Evolutionary conservation across 768 basidiomycete species (phyloP), one percentile per base, ranked within the genome.

Genomic region (Russula sp.): DNA sequence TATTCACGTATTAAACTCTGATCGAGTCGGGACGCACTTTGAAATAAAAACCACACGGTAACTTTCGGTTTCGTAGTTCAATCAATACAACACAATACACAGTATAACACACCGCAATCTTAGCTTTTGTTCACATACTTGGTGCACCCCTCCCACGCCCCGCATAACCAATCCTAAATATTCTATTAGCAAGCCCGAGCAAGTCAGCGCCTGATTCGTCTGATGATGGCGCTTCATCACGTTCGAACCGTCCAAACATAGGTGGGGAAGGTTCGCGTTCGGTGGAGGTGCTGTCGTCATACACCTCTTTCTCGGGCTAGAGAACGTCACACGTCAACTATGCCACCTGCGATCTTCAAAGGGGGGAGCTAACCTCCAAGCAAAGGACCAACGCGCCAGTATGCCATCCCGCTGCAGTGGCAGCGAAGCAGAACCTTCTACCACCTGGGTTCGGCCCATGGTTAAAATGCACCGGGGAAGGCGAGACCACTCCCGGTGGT

Each of bases 381-480:
- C 93, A 90, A 46, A 96, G 87, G 3, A 92, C 90, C 53, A 98
- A 77, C 1, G 93, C 92, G 9, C 93, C 94, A 61, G 83, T 89
- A 70, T 98, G 95, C 94, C 94, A 96, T 11, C 95, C 95, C 0
- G 85, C 82, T 3, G 94, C 92, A 5, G 92, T 83, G 6, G 87
- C 85, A 1, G 83, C 83, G 69, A 96, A 90, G 69, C 90, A 92
- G 71, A 90, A 97, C 67, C 80, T 83, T 24, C 58, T 64, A 18
- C 68, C 68, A 14, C 73, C 74, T 5, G 60, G 59, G 69, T 79
- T 81, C 59, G 74, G 75, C n/a, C 73, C 78, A 67, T 85, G 80
- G 69, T 86, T 86, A 71, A 95, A 95, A 64, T 80, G 77, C 49
- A 95, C 87, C 73, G 85, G 84, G 0, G 86, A 81, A 0, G 93